phyloP scores from a whole-genome alignment of 768 basidiomycete species.

The Lentinus brumalis region DNA sequence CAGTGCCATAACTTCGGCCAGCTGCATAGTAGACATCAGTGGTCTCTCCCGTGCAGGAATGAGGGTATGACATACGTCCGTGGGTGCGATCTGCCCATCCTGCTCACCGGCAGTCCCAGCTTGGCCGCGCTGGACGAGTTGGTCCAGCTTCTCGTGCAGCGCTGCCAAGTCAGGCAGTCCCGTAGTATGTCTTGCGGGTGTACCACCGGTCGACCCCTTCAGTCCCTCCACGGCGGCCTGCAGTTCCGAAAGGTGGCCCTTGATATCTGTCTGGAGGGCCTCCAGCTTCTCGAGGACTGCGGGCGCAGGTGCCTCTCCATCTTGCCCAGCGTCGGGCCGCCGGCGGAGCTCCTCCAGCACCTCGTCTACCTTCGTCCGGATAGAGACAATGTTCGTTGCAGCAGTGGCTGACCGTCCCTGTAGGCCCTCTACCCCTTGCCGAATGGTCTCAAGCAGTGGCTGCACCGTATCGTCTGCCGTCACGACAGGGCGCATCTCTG shows the following conservation, averaged over 20 bases:
- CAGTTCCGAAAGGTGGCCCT: conserved; percentile 10
- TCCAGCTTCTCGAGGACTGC: conserved; percentile 39
- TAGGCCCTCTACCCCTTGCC: conserved; percentile 15
- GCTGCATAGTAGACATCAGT: conserved; percentile 24
- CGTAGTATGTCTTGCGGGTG: background rate
- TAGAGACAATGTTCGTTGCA: conserved; percentile 16
- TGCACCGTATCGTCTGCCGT: background rate
- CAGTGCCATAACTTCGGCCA: conserved; percentile 49
- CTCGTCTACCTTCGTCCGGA: conserved; percentile 27
- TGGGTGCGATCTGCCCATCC: background rate
- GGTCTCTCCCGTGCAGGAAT: background rate
- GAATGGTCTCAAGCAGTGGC: conserved; percentile 19
- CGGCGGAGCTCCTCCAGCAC: conserved; percentile 20
- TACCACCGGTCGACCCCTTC: background rate
- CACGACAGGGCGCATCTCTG: background rate
- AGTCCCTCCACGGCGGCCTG: conserved; percentile 24
- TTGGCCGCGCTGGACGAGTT: conserved; percentile 26
- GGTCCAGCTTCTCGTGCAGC: conserved; percentile 42
- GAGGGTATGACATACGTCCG: background rate
- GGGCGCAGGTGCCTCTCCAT: conserved; percentile 1
- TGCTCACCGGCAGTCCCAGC: background rate
- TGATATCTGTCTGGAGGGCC: conserved; percentile 43
- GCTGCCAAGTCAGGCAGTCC: conserved; percentile 26
- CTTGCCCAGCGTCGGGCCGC: background rate
- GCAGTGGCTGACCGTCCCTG: conserved; percentile 16